A percentile compares a stretch with the other conserved stretches of the same genome.
Evolutionary conservation across 2,329 filamentous ascomycete genomes (phyloP).

Genomic region (Aspergillus nomiae): DNA sequence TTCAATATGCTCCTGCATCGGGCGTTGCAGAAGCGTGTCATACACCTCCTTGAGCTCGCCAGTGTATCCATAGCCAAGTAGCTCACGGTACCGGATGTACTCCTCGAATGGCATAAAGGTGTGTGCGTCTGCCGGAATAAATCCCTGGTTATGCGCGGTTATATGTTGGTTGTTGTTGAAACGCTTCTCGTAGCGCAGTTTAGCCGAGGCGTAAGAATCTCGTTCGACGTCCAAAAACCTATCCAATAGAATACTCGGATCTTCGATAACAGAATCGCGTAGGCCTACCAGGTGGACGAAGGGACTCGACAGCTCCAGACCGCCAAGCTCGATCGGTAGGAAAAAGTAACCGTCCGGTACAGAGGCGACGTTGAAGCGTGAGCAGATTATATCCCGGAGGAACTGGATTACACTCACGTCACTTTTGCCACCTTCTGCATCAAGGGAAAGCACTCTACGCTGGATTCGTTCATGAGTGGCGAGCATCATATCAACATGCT

Average conservation of each 20-base stretch:
- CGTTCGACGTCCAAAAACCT: slow-evolving; percentile 10
- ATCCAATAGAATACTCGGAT: slow-evolving; percentile 9
- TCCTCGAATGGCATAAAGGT: slow-evolving; percentile 15
- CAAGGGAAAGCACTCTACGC: slow-evolving; percentile 7
- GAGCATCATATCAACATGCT: slow-evolving; percentile 17
- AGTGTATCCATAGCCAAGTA: slow-evolving; percentile 8
- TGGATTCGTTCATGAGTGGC: slow-evolving; percentile 16
- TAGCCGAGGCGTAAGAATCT: neutral
- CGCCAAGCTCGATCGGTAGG: slow-evolving; percentile 17
- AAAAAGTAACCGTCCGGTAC: slow-evolving; percentile 17
- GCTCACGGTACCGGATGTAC: slow-evolving; percentile 13
- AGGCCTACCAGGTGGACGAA: slow-evolving; percentile 14
- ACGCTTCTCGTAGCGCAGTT: slow-evolving; percentile 1
- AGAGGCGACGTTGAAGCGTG: slow-evolving; percentile 3
- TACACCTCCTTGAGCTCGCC: slow-evolving; percentile 11
- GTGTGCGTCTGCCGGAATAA: slow-evolving; percentile 2
- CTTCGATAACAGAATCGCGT: slow-evolving; percentile 1
- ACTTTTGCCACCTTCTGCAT: neutral
- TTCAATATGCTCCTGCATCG: slow-evolving; percentile 6
- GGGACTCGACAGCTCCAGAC: slow-evolving; percentile 15
- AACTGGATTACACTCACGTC: slow-evolving; percentile 13
- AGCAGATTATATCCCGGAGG: slow-evolving; percentile 11
- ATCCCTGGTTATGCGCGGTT: neutral
- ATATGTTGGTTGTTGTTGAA: neutral
- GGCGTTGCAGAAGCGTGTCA: slow-evolving; percentile 8